Evolutionary conservation across 2,329 filamentous ascomycete genomes (phyloP), one percentile per base, ranked within the genome.

Genomic region (Trichophaea hybrida): DNA sequence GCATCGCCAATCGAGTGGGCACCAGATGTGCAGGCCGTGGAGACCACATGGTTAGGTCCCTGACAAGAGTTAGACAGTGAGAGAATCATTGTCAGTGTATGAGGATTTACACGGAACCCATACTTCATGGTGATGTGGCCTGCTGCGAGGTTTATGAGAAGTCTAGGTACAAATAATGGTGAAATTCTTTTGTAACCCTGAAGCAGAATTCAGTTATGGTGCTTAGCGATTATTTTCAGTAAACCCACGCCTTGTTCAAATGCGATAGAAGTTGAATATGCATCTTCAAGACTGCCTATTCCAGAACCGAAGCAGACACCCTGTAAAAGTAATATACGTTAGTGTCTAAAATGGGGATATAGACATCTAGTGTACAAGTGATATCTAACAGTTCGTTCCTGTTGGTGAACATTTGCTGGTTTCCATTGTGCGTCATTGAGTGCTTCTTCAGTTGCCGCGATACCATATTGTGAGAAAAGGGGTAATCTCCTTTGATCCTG

Each of bases 1-100:
- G 93, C 93, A 71, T 98, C 93, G 15, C 91, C 93, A 54, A 98
- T 84, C 1, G 90, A 89, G 74, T 98, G 93, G 0, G 91, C 88
- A 8, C 93, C 93, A 0, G 93, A 98, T 0, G 93, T 97, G 71
- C 93, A 98, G 60, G 93, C 93, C 10, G 93, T 98, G 0, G 91
- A 94, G 43, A 82, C 88, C 1, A 91, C 82, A 72, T 96, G 93
- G 70, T 95, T 96, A 4, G 93, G 93, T 0, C 93, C 93, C 72
- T 86, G 75, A 17, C 46, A 32, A 49, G 15, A 13, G n/a, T 32
- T 40, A 24, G 15, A 12, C 4, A 40, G 31, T 15, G 4, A 53
- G 43, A 46, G 38, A 49, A 44, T 58, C 17, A 5, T 32, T 40
- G 15, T 51, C 48, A n/a, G 33, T 7, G 13, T 53, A n/a, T 31